Percentiles rank a stretch among this genome's conserved stretches.
These are phyloP conservation scores for Tephrocybe sp. DNA, from an alignment of 768 basidiomycete species.

Conservation along the genomic window DNA sequence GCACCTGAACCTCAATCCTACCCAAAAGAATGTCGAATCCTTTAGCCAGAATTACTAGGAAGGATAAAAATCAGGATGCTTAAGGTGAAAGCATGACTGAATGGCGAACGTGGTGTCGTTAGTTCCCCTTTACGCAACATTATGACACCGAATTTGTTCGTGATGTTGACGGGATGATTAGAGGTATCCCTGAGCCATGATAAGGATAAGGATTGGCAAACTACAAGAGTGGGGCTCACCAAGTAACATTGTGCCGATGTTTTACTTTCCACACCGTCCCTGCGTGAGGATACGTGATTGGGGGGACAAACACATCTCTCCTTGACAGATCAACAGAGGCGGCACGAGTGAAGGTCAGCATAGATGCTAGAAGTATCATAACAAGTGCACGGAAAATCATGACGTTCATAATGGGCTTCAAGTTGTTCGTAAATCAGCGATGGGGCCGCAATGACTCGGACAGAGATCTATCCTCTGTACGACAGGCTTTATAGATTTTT, in stretches of 20 bases:
- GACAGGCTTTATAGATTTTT: not conserved
- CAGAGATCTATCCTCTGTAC: not conserved
- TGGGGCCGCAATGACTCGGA: not conserved
- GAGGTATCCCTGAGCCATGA: constrained; percentile 26
- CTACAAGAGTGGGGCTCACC: constrained; percentile 25
- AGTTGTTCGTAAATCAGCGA: not conserved
- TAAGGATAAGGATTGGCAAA: constrained; percentile 13
- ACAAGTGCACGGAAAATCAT: not conserved
- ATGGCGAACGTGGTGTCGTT: constrained; percentile 23
- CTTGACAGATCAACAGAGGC: not conserved
- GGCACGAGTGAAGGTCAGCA: constrained; percentile 3
- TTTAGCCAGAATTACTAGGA: constrained; percentile 20
- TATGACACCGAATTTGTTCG: constrained; percentile 34
- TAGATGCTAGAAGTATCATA: constrained; percentile 7
- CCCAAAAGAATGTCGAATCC: constrained; percentile 26
- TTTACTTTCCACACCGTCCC: constrained; percentile 37
- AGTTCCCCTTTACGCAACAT: constrained; percentile 27
- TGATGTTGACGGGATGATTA: constrained; percentile 32
- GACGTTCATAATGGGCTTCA: not conserved
- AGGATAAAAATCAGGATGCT: not conserved
- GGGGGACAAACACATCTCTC: constrained; percentile 41
- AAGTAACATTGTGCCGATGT: constrained; percentile 34
- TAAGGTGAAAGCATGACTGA: not conserved
- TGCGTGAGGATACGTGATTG: constrained; percentile 27
- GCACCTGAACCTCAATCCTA: constrained; percentile 23